These are phyloP conservation scores for Diversispora eburnea DNA, from an alignment of 192 early-diverging fungal species.

Conservation along the genomic window DNA sequence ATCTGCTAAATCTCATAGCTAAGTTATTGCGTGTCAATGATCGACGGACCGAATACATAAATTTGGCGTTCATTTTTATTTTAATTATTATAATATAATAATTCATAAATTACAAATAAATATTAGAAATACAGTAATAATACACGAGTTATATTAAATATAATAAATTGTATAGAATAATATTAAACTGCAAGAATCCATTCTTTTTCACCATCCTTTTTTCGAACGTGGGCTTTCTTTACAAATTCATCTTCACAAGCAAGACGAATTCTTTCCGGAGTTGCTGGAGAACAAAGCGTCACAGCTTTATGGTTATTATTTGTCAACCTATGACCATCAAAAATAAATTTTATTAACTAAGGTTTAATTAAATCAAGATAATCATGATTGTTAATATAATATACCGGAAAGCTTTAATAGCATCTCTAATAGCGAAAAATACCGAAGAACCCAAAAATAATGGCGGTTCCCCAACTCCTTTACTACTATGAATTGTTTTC, in stretches of 20 bases:
- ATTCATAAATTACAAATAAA: no score
- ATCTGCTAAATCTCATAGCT: no score
- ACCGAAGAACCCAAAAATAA: conserved; percentile 75
- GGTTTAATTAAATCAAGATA: neutral
- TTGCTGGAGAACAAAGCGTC: conserved; percentile 70
- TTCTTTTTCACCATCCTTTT: conserved; percentile 39
- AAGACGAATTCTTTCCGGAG: conserved; percentile 66
- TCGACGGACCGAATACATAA: no score
- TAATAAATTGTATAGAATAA: neutral
- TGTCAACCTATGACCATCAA: no score
- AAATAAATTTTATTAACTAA: neutral
- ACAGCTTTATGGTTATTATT: conserved; percentile 16
- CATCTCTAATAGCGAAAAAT: conserved; percentile 77
- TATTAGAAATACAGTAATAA: no score
- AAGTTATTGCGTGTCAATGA: no score
- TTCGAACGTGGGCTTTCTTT: conserved; percentile 37
- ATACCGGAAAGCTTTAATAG: conserved; percentile 60
- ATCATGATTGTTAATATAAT: neutral
- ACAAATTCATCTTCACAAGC: conserved; percentile 66
- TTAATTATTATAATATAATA: no score
- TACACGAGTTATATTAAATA: no score
- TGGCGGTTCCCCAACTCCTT: conserved; percentile 85
- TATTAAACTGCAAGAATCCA: conserved; percentile 41
- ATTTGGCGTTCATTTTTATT: no score
- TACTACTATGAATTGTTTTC: conserved; percentile 73